phyloP scores from a whole-genome alignment of 2,329 filamentous ascomycete species.

The Pseudopithomyces chartarum region DNA sequence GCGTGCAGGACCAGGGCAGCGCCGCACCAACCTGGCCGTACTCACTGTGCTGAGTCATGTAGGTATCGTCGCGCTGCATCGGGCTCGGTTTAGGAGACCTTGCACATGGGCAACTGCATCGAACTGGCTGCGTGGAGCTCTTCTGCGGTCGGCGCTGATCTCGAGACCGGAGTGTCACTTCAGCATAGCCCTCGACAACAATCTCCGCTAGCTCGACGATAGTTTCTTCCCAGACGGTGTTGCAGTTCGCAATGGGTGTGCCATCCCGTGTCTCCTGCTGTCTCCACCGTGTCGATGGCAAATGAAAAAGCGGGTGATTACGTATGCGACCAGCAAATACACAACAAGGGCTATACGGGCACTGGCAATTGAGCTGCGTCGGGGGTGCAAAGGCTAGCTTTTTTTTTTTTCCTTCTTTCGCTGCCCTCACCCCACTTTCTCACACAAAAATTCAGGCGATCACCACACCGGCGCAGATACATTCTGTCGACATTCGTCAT shows the following conservation, averaged over 20 bases:
- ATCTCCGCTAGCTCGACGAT: background rate
- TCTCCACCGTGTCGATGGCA: background rate
- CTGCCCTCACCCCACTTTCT: constrained; percentile 10
- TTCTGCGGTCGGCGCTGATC: background rate
- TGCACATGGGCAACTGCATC: background rate
- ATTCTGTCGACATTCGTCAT: constrained; percentile 23
- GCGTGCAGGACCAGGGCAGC: background rate
- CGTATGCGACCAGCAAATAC: constrained; percentile 10
- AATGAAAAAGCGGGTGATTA: constrained; percentile 6
- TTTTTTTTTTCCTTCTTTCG: background rate
- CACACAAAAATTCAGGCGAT: constrained; percentile 20
- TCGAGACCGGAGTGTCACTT: background rate
- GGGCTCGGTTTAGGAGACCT: background rate
- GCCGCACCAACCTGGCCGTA: background rate
- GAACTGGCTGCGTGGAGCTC: background rate
- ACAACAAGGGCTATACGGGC: background rate
- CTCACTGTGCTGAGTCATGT: constrained; percentile 6
- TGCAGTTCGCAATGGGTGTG: background rate
- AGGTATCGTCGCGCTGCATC: background rate
- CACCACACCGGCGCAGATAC: constrained; percentile 30
- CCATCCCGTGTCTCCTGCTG: background rate
- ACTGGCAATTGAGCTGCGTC: no score
- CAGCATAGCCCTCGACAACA: background rate
- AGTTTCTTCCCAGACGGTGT: background rate
- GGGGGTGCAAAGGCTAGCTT: background rate